These are phyloP conservation scores for Artemisia annua DNA, from an alignment of 129 eudicot species.

Conservation along the genomic window DNA sequence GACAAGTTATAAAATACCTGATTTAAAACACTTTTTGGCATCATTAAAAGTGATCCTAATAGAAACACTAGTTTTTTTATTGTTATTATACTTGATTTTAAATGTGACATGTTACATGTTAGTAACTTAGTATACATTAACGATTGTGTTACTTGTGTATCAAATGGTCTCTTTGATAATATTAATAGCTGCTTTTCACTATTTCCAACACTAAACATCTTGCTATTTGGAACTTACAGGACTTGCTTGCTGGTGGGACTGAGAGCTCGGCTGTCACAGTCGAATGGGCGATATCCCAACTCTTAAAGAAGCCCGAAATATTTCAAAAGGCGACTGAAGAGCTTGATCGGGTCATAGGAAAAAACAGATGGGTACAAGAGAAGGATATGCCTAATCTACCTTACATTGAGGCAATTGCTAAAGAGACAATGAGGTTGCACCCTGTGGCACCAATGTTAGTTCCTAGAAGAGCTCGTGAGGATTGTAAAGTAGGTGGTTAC, in stretches of 20 bases:
- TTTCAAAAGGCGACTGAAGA: constrained; percentile 46
- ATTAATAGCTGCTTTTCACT: too few relatives aligned
- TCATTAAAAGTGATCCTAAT: too few relatives aligned
- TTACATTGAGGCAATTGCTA: constrained; percentile 35
- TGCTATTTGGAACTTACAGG: constrained; percentile 3
- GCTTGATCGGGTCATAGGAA: constrained; percentile 40
- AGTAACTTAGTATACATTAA: too few relatives aligned
- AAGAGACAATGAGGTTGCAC: constrained; percentile 43
- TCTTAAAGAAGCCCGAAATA: constrained; percentile 37
- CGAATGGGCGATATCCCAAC: constrained; percentile 47
- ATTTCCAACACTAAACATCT: background rate
- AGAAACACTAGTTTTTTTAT: too few relatives aligned
- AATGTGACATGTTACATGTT: too few relatives aligned
- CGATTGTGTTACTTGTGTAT: too few relatives aligned
- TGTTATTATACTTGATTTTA: too few relatives aligned
- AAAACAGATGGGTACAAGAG: constrained; percentile 35
- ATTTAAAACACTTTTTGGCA: too few relatives aligned
- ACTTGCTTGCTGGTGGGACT: constrained; percentile 46
- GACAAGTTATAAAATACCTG: too few relatives aligned
- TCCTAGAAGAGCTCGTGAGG: constrained; percentile 39
- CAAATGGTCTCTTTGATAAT: too few relatives aligned
- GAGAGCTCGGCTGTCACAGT: constrained; percentile 47
- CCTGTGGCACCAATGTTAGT: constrained; percentile 44
- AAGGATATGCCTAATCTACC: constrained; percentile 45
- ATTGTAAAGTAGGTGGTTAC: constrained; percentile 30